Percentiles rank a stretch among this genome's conserved stretches.
Conservation (phyloP, 306 rosid species). For the Mimosa pudica region DNA sequence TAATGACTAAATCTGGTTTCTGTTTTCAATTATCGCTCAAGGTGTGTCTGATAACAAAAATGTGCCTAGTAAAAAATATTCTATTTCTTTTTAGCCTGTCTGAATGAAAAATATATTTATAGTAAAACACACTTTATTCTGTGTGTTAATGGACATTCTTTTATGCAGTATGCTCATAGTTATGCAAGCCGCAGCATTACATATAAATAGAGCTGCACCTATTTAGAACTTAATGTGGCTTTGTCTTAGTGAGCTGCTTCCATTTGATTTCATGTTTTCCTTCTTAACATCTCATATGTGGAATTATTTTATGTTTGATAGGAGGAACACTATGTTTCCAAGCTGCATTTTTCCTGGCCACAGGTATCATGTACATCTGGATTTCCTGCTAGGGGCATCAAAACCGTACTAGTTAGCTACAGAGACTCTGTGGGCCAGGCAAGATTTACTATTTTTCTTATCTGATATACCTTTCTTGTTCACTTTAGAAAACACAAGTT, state of each 20-base stretch:
- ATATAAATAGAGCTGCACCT: background rate
- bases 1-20: background rate
- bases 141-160: background rate
- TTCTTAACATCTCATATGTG: background rate
- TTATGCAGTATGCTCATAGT: background rate
- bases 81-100: background rate
- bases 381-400: conserved; percentile 75
- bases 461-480: background rate
- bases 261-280: background rate
- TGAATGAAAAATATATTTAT: background rate
- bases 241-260: background rate
- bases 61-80: too few relatives aligned
- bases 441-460: conserved; percentile 23
- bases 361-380: conserved; percentile 76
- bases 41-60: background rate
- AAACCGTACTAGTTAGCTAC: conserved; percentile 66
- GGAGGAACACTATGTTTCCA: conserved; percentile 90
- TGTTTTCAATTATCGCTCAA: background rate
- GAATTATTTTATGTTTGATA: conserved; percentile 38
- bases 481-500: background rate
- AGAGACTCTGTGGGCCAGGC: conserved; percentile 63
- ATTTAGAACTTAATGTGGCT: background rate
- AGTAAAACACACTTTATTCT: background rate
- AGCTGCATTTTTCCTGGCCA: conserved; percentile 83
- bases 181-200: background rate